These are phyloP conservation scores for Botrytis galanthina DNA, from an alignment of 2,329 filamentous ascomycete genomes.

Conservation along the genomic window DNA sequence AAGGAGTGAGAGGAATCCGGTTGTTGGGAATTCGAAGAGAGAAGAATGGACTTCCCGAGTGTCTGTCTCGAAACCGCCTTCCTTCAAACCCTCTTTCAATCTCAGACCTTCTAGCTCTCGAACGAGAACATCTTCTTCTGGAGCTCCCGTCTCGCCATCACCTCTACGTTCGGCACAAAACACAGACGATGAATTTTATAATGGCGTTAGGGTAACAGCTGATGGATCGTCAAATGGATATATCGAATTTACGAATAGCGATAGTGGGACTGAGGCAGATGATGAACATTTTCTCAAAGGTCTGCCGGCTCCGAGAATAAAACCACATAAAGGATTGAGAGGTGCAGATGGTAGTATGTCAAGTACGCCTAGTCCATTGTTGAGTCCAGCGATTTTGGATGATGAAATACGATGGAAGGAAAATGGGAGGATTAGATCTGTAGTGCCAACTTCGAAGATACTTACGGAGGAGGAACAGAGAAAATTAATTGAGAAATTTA, in stretches of 20 bases:
- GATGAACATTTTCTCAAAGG: slow-evolving; percentile 88
- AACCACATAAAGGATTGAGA: slow-evolving; percentile 74
- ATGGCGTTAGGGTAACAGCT: slow-evolving; percentile 23
- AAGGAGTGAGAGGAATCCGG: slow-evolving; percentile 1
- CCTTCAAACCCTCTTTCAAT: not conserved
- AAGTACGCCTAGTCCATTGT: slow-evolving; percentile 53
- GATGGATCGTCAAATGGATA: slow-evolving; percentile 22
- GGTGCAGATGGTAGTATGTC: slow-evolving; percentile 56
- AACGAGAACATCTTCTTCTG: not conserved
- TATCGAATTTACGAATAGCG: slow-evolving; percentile 59
- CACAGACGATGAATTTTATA: slow-evolving; percentile 38
- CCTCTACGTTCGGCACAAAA: slow-evolving; percentile 34
- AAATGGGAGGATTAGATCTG: slow-evolving; percentile 23
- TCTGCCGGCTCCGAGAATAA: slow-evolving; percentile 72
- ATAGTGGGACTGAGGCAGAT: slow-evolving; percentile 92
- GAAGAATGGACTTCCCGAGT: not conserved
- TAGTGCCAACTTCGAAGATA: not conserved
- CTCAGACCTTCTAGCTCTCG: not conserved
- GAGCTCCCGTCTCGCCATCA: slow-evolving; percentile 28
- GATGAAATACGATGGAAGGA: slow-evolving; percentile 34
- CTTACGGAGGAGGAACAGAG: slow-evolving; percentile 27
- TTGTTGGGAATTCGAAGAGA: not conserved
- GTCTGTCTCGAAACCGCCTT: not conserved
- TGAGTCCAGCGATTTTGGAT: slow-evolving; percentile 49
- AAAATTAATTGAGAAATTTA: slow-evolving; percentile 39